Percentiles rank a stretch among this genome's conserved stretches.
Evolutionary conservation across 192 early-diverging fungal species (phyloP).

Genomic region (Coemansia sp.): DNA sequence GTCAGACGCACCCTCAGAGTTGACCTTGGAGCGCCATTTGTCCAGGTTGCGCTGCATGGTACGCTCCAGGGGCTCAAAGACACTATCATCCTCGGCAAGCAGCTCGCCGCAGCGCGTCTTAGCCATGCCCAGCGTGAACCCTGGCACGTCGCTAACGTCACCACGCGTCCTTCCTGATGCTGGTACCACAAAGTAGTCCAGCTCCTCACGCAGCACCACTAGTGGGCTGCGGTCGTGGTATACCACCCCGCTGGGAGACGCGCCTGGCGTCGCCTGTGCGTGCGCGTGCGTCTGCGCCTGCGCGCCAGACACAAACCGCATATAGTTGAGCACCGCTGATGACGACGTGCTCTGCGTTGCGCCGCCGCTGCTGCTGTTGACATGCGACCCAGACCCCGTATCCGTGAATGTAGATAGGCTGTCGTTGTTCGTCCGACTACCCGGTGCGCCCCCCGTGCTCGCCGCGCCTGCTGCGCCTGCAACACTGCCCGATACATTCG

Average conservation of each 20-base stretch:
- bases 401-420: slow-evolving; percentile 41
- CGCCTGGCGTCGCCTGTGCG: not conserved
- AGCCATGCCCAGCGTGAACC: slow-evolving; percentile 53
- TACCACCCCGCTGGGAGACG: slow-evolving; percentile 8
- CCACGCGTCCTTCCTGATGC: slow-evolving; percentile 35
- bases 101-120: slow-evolving; percentile 64
- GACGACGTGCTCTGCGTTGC: slow-evolving; percentile 53
- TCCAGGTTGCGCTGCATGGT: slow-evolving; percentile 64
- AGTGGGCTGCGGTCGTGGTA: slow-evolving; percentile 64
- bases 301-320: slow-evolving; percentile 38
- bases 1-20: slow-evolving; percentile 41
- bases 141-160: slow-evolving; percentile 45
- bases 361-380: slow-evolving; percentile 45
- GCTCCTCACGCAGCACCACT: slow-evolving; percentile 74
- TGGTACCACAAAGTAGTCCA: slow-evolving; percentile 72
- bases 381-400: slow-evolving; percentile 23
- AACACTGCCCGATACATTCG: slow-evolving; percentile 23
- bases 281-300: slow-evolving; percentile 3
- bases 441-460: slow-evolving; percentile 2
- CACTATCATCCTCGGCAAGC: slow-evolving; percentile 64
- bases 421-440: slow-evolving; percentile 39
- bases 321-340: slow-evolving; percentile 54
- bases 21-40: slow-evolving; percentile 41
- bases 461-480: slow-evolving; percentile 2
- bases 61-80: slow-evolving; percentile 73